Conservation (phyloP, 108 stramenopile species). For the Phaeodactylum tricornutum region DNA sequence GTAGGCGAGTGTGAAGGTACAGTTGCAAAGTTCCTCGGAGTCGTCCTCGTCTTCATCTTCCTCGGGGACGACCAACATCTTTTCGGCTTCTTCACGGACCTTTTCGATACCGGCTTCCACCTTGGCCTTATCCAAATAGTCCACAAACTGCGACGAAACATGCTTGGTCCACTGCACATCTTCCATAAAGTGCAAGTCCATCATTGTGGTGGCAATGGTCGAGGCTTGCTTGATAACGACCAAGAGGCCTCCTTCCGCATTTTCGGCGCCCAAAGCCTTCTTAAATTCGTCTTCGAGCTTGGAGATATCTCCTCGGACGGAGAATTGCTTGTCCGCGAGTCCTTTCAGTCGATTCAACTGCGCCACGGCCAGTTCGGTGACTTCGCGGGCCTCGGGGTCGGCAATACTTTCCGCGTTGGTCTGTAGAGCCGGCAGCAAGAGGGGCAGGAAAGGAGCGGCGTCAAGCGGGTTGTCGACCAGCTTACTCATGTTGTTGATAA, state of each 20-base stretch:
- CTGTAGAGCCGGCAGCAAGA: slow-evolving; percentile 91
- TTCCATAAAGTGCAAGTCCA: slow-evolving; percentile 87
- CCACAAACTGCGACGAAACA: slow-evolving; percentile 30
- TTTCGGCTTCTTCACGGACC: slow-evolving; percentile 78
- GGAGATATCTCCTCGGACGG: slow-evolving; percentile 72
- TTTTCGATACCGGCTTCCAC: slow-evolving; percentile 62
- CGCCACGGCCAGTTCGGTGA: slow-evolving; percentile 79
- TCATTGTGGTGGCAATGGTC: slow-evolving; percentile 73
- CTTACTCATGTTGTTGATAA: slow-evolving; percentile 98
- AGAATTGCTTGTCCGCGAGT: slow-evolving; percentile 72
- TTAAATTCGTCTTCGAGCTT: slow-evolving; percentile 66
- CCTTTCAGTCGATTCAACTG: slow-evolving; percentile 79
- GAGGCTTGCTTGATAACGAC: slow-evolving; percentile 56
- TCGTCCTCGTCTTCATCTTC: slow-evolving; percentile 96
- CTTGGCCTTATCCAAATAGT: slow-evolving; percentile 57
- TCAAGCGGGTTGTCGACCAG: slow-evolving; percentile 95
- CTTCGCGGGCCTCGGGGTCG: slow-evolving; percentile 90
- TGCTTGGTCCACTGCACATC: slow-evolving; percentile 88
- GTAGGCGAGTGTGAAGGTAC: slow-evolving; percentile 98
- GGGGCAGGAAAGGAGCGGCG: slow-evolving; percentile 94
- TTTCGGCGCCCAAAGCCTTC: slow-evolving; percentile 39
- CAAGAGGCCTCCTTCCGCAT: slow-evolving; percentile 36
- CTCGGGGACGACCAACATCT: slow-evolving; percentile 76
- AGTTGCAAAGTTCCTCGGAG: slow-evolving; percentile 98
- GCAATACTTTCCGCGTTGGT: slow-evolving; percentile 90